These are phyloP conservation scores for Aspergillus proliferans DNA, from an alignment of 2,329 filamentous ascomycete species.

Conservation along the genomic window DNA sequence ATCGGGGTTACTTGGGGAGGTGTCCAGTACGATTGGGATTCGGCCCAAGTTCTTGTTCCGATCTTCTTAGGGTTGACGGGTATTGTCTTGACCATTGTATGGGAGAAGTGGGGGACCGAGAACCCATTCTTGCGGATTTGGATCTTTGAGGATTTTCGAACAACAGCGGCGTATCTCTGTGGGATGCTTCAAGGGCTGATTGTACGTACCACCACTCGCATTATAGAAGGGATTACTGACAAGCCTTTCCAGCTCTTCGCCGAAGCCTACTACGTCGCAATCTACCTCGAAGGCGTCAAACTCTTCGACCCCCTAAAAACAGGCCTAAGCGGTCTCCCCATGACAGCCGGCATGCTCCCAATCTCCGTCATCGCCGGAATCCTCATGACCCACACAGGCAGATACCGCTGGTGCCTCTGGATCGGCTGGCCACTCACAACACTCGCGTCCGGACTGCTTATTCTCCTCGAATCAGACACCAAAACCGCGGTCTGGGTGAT, in stretches of 20 bases:
- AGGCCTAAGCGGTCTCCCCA: constrained; percentile 53
- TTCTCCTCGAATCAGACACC: constrained; percentile 36
- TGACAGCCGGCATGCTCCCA: constrained; percentile 59
- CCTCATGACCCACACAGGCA: constrained; percentile 48
- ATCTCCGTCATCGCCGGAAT: constrained; percentile 48
- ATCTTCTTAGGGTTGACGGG: constrained; percentile 51
- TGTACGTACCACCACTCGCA: neutral
- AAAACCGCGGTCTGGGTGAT: constrained; percentile 53
- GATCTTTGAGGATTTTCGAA: constrained; percentile 43
- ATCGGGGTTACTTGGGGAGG: constrained; percentile 61
- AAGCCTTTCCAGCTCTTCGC: constrained; percentile 33
- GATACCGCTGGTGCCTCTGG: constrained; percentile 58
- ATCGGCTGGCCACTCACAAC: constrained; percentile 56
- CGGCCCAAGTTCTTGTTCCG: constrained; percentile 57
- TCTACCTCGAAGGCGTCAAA: constrained; percentile 43
- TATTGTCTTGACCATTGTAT: constrained; percentile 49
- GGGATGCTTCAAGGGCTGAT: constrained; percentile 52
- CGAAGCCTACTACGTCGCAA: constrained; percentile 50
- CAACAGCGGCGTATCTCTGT: constrained; percentile 46
- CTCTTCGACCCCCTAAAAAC: constrained; percentile 49
- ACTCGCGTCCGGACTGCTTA: constrained; percentile 50
- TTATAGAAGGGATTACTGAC: neutral
- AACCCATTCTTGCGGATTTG: constrained; percentile 46
- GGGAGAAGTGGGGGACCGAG: constrained; percentile 46
- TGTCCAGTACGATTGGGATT: constrained; percentile 59